Evolutionary conservation across 1,284 basidiomycete species (phyloP), one percentile per base, ranked within the genome.

Genomic region (Puccinia hordei): DNA sequence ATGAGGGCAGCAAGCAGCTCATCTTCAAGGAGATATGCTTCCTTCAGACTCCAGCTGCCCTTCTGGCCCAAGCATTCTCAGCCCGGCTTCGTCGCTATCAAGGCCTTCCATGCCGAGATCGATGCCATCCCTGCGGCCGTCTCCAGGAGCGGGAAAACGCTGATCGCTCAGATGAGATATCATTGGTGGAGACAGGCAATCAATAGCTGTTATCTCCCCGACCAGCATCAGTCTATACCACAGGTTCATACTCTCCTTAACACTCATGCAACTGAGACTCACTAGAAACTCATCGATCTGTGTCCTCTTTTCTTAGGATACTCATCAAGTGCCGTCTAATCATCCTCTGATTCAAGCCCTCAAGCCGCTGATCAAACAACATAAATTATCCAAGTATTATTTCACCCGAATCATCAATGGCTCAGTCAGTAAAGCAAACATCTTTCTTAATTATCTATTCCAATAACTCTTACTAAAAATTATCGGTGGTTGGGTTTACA

Each of bases 111-210:
- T 17, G 44, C n/a, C 38, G 63, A 77, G n/a, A 41, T 77, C 24
- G 9, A 33, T 24, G 12, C 30, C 17, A 68, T 77, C 27, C 63
- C 63, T 0, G 2, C 1, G 1, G 19, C 27, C 27, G 51, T 41
- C 41, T 49, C 74, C 13, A 8, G 30, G 13, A 44, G 30, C 38
- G 27, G 27, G 24, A 74, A 57, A 10, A 15, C 49, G 5, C 2
- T 17, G 22, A 68, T 77, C 38, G 75, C 46, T 2, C 24, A 41
- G 51, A 68, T 77, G 5, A 2, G 49, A 22, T 68, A 55, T 17
- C 75, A 68, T 15, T 77, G 75, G 75, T 77, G 75, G 75, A 77
- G 63, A 49, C 49, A 77, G 24, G 63, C 75, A 2, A 68, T 77
- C 49, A 19, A 77, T 19, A 4, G 5, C 35, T 77, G 75, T 49